A percentile compares a stretch with the other conserved stretches of the same genome.
phyloP scores from a whole-genome alignment of 345 rosid genomes.

The Murraya paniculata region DNA sequence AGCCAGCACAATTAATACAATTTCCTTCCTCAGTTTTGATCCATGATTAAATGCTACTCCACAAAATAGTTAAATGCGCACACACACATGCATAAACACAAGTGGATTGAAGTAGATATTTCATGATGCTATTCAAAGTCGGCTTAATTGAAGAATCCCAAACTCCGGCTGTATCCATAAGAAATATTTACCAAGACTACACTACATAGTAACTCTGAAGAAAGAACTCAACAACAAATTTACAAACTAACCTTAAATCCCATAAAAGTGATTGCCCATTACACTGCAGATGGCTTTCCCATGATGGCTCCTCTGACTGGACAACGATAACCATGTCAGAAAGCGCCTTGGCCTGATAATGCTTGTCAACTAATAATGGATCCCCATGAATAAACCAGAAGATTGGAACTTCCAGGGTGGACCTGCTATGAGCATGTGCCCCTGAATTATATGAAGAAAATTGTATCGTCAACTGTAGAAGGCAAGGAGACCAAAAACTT shows the following conservation, averaged over 20 bases:
- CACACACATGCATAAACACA: background rate
- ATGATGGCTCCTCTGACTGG: constrained; percentile 86
- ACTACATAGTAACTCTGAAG: constrained; percentile 4
- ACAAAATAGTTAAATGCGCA: background rate
- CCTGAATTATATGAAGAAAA: constrained; percentile 49
- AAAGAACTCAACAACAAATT: constrained; percentile 1
- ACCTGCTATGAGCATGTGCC: constrained; percentile 83
- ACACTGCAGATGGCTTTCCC: constrained; percentile 99
- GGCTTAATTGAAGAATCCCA: background rate
- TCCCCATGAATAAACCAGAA: constrained; percentile 93
- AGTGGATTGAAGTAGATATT: background rate
- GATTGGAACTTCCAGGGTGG: constrained; percentile 94
- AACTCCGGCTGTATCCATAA: background rate
- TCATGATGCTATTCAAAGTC: background rate
- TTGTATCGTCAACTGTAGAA: constrained; percentile 25
- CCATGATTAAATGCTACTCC: background rate
- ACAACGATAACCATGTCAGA: constrained; percentile 90
- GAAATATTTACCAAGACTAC: background rate
- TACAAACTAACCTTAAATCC: constrained; percentile 71
- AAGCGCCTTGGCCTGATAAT: constrained; percentile 94
- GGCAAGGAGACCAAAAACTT: background rate
- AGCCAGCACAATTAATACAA: background rate
- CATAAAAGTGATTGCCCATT: constrained; percentile 88
- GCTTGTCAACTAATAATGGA: constrained; percentile 84
- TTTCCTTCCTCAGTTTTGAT: background rate